These are phyloP conservation scores for Porodaedalea pini DNA, from an alignment of 1,284 basidiomycete genomes.

Conservation along the genomic window DNA sequence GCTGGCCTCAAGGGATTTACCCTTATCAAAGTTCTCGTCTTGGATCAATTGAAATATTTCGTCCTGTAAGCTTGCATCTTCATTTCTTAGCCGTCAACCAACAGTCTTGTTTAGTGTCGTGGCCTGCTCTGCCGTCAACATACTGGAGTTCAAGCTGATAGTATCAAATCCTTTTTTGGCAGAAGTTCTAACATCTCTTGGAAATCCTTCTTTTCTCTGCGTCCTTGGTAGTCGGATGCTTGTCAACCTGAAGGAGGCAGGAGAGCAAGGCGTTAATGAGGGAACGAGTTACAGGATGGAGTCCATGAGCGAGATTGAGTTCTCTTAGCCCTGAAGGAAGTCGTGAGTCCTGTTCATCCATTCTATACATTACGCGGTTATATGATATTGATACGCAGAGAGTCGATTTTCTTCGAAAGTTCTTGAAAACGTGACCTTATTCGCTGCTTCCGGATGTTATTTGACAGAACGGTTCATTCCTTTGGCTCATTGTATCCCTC, in stretches of 20 bases:
- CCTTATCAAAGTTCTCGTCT: neutral
- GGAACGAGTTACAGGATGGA: neutral
- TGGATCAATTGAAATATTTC: neutral
- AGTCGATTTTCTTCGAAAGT: no score
- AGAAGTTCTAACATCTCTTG: neutral
- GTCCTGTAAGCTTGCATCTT: neutral
- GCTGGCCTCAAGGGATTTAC: neutral
- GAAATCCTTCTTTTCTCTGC: constrained; percentile 1
- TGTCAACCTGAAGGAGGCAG: constrained; percentile 12
- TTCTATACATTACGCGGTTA: no score
- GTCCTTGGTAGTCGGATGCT: constrained; percentile 10
- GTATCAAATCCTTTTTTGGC: neutral
- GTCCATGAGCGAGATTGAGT: neutral
- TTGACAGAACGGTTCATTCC: no score
- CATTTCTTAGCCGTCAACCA: neutral
- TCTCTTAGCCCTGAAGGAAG: no score
- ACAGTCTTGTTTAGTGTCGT: neutral
- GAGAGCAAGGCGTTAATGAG: neutral
- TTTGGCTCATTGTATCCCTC: no score
- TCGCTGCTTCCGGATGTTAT: no score
- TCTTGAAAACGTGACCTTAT: no score
- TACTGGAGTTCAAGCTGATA: neutral
- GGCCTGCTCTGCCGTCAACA: neutral
- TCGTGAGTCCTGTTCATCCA: no score
- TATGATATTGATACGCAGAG: no score